phyloP scores from a whole-genome alignment of 768 basidiomycete species.

The Lanmaoa pseudosensibilis region DNA sequence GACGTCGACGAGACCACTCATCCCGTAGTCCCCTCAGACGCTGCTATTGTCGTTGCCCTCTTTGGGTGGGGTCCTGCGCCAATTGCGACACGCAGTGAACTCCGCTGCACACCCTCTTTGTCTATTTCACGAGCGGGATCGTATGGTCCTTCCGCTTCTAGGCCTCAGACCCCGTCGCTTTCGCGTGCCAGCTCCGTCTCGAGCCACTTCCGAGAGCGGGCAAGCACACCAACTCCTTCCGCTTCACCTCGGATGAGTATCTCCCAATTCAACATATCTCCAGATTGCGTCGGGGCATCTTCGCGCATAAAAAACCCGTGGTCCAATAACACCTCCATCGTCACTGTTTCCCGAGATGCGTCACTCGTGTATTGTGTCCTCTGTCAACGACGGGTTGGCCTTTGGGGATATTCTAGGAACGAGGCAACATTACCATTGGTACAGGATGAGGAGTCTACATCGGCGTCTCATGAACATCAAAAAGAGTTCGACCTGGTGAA shows the following conservation, averaged over 20 bases:
- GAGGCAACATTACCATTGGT: background rate
- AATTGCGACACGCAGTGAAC: slow-evolving; percentile 18
- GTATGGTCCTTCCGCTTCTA: slow-evolving; percentile 27
- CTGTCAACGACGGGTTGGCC: slow-evolving; percentile 76
- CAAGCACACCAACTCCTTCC: slow-evolving; percentile 24
- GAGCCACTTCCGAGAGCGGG: slow-evolving; percentile 17
- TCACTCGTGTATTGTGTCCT: slow-evolving; percentile 62
- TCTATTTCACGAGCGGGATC: slow-evolving; percentile 30
- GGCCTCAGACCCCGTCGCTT: slow-evolving; percentile 33
- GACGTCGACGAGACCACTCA: slow-evolving; percentile 11
- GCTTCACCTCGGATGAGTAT: slow-evolving; percentile 23
- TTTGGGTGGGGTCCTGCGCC: slow-evolving; percentile 50
- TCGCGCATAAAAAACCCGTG: slow-evolving; percentile 9
- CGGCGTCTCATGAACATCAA: slow-evolving; percentile 24
- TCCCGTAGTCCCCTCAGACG: slow-evolving; percentile 34
- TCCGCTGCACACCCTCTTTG: slow-evolving; percentile 13
- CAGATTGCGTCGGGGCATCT: slow-evolving; percentile 8
- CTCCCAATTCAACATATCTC: slow-evolving; percentile 17
- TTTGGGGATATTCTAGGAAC: slow-evolving; percentile 67
- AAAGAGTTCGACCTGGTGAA: slow-evolving; percentile 72
- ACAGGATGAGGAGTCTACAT: slow-evolving; percentile 16
- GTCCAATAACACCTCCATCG: background rate
- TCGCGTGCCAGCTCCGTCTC: slow-evolving; percentile 36
- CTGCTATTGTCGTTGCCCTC: slow-evolving; percentile 42
- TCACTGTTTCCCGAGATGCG: slow-evolving; percentile 37